Base-by-base conservation (phyloP, 306 rosid species). In the Trifolium subterraneum region DNA sequence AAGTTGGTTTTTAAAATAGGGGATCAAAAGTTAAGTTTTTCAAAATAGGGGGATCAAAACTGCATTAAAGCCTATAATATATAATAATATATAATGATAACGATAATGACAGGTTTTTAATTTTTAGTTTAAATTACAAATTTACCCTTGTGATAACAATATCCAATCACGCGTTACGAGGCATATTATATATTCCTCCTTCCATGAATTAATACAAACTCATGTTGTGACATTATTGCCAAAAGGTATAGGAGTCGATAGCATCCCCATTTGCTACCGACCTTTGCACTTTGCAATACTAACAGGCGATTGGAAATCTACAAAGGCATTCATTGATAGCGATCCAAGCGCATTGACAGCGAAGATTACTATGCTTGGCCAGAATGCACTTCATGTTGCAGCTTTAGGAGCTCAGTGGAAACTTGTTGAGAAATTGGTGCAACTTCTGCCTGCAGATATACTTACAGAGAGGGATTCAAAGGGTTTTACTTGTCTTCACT, bases 291-390 rank as follows among this genome's bases (percentile, higher is more conserved):
- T 42, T 47, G 84, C 90, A 23, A 72, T 84, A 70, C 33, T 70
- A 75, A 73, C 74, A 35, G 90, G 90, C n/a, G 86, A 88, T 27
- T 88, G 93, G 93, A 60, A 78, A 68, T 27, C 64, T 9, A 79
- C 86, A 11, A 73, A 44, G 54, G 56, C 64, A 14, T 82, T 86
- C 80, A 20, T 88, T 4, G 80, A 82, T 14, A n/a, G 19, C 0
- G 80, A 88, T 42, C 87, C 83, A 8, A 39, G 29, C 20, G 90
- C 90, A 61, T 56, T 69, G 47, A 82, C 77, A 54, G 83, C 87
- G 1, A 82, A 70, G 56, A 15, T 86, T 62, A 80, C 88, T 0
- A 29, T 18, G 9, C 14, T 79, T 29, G 84, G 79, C 11, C 72
- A 73, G 72, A 81, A 74, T 15, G 77, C 77, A 8, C 36, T 85